Evolutionary conservation across 345 rosid genomes (phyloP).

Genomic region (Eucalyptus decipiens): DNA sequence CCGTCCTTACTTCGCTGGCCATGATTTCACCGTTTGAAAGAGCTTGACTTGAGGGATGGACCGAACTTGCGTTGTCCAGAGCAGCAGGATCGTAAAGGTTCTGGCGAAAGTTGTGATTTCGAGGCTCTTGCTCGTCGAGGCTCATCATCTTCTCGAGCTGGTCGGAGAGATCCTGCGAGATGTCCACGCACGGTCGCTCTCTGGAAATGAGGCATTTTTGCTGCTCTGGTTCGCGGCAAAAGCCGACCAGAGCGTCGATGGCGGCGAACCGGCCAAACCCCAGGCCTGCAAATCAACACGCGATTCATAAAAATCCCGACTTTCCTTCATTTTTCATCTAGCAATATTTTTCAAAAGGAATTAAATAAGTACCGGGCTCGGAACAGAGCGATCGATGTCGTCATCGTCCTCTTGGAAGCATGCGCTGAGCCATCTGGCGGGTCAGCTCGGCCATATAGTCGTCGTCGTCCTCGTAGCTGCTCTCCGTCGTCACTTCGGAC

Average conservation of each 20-base stretch:
- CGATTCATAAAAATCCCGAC: not conserved
- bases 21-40: conserved; percentile 48
- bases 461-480: conserved; percentile 28
- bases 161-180: not conserved
- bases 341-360: not conserved
- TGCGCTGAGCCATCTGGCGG: conserved; percentile 73
- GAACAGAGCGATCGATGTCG: not conserved
- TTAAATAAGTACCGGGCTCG: not conserved
- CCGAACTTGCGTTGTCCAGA: not conserved
- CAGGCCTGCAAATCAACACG: conserved; percentile 6
- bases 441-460: conserved; percentile 55
- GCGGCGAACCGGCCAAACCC: conserved; percentile 20
- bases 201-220: not conserved
- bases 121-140: not conserved
- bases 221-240: not conserved
- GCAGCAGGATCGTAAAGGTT: not conserved
- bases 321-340: not conserved
- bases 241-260: not conserved
- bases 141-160: conserved; percentile 15
- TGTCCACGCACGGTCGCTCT: conserved; percentile 1
- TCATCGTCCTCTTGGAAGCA: conserved; percentile 44
- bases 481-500: conserved; percentile 10
- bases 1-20: conserved; percentile 32
- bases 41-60: conserved; percentile 37
- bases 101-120: not conserved